Percentiles rank a stretch among this genome's conserved stretches.
Evolutionary conservation across 2,329 filamentous ascomycete species (phyloP).

Genomic region (Botrytis porri): DNA sequence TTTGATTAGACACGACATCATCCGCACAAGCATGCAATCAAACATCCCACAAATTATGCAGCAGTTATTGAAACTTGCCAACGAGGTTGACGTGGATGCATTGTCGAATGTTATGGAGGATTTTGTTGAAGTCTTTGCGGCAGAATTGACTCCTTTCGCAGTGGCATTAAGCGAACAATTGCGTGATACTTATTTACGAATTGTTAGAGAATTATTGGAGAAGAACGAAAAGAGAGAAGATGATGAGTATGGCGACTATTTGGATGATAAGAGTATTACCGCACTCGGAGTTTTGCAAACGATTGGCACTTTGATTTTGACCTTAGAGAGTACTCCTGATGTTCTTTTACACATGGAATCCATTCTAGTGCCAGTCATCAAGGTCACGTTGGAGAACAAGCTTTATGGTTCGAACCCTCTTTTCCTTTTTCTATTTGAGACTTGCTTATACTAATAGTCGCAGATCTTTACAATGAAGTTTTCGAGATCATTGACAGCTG

Average conservation of each 20-base stretch:
- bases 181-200: conserved; percentile 91
- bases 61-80: conserved; percentile 92
- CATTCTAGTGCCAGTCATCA: conserved; percentile 95
- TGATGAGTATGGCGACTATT: conserved; percentile 80
- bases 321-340: conserved; percentile 93
- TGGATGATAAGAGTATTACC: conserved; percentile 98
- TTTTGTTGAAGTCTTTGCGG: conserved; percentile 97
- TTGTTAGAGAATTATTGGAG: conserved; percentile 86
- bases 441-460: conserved; percentile 29
- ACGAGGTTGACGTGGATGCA: conserved; percentile 96
- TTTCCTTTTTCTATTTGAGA: not conserved
- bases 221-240: conserved; percentile 76
- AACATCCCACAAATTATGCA: conserved; percentile 99
- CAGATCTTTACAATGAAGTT: conserved; percentile 93
- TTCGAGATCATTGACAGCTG: conserved; percentile 99
- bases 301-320: conserved; percentile 94
- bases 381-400: conserved; percentile 95
- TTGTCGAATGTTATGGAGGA: conserved; percentile 99
- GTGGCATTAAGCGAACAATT: conserved; percentile 95
- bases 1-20: conserved; percentile 90
- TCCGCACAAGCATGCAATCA: conserved; percentile 91
- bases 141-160: conserved; percentile 93
- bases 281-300: conserved; percentile 94
- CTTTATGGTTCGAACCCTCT: conserved; percentile 66
- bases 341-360: conserved; percentile 92